Evolutionary conservation across 805 yeast species (phyloP), one percentile per base, ranked within the genome.

Genomic region (Martiniozyma abietophila): DNA sequence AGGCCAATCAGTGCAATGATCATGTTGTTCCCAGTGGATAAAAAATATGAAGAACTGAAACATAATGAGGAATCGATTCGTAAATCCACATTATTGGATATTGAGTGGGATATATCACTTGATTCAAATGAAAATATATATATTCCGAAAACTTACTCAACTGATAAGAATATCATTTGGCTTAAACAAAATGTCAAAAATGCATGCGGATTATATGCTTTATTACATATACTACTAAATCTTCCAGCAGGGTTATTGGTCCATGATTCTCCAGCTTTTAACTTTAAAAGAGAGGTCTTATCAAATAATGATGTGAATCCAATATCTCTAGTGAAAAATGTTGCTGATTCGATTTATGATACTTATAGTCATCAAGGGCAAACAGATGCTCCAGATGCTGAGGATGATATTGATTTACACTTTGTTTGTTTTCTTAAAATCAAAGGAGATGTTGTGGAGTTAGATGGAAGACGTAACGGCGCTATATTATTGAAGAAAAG

Each of bases 171-270:
- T 8, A 62, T 76, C 11, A 44, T 67, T n/a, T 92, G 97, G 96
- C 74, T 77, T 47, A 75, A 74, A 45, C 98, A 89, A 50, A 76
- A 86, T 1, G 73, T 92, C 12, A 73, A 71, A 42, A 89, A 89
- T 53, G 94, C 94, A 0, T 89, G 98, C 61, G 98, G 98, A 5
- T 68, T 94, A 21, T 84, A 81, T 56, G 97, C 95, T 0, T 54
- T 92, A 29, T 59, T 89, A 16, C 96, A 89, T 48, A 42, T 61
- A 1, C 48, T 71, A 24, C 44, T 64, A 21, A 72, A 72, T 44
- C 45, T 72, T 30, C 70, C 76, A 2, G 38, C 48, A 4, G 71
- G 67, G 17, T 53, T 70, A 21, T 54, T 70, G 7, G 56, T 70
- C 12, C 47, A 58, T 7, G 61, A 65, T 33, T 53, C 61, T 4